Conservation (phyloP, 2,329 filamentous ascomycete species). For the Colletotrichum costaricense region DNA sequence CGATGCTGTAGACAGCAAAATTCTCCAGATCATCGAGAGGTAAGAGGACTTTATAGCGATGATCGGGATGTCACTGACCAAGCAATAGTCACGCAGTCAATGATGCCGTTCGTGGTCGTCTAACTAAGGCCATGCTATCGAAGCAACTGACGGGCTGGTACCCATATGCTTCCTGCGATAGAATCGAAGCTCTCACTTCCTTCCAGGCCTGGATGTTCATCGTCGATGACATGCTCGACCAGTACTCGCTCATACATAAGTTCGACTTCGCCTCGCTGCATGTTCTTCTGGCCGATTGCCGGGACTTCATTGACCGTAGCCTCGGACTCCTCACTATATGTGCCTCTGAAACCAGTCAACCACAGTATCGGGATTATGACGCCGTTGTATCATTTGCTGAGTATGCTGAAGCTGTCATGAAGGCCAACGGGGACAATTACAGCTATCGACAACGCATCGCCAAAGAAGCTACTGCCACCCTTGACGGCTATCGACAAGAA, state of each 20-base stretch:
- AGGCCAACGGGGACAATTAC: background rate
- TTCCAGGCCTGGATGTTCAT: slow-evolving; percentile 31
- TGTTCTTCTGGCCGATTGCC: slow-evolving; percentile 20
- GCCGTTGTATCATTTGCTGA: slow-evolving; percentile 10
- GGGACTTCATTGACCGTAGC: slow-evolving; percentile 24
- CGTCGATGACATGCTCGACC: slow-evolving; percentile 27
- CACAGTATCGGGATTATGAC: slow-evolving; percentile 15
- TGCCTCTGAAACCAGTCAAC: background rate
- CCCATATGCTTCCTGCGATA: slow-evolving; percentile 16
- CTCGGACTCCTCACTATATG: background rate
- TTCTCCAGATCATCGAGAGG: slow-evolving; percentile 20
- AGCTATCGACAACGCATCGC: slow-evolving; percentile 10
- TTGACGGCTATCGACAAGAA: slow-evolving; percentile 14
- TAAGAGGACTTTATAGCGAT: background rate
- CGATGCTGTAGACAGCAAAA: slow-evolving; percentile 12
- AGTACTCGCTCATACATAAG: slow-evolving; percentile 4
- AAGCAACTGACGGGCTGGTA: slow-evolving; percentile 26
- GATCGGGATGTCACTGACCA: background rate
- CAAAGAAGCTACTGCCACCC: slow-evolving; percentile 2
- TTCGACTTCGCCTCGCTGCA: slow-evolving; percentile 12
- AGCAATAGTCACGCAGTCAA: slow-evolving; percentile 15
- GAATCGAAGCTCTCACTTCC: slow-evolving; percentile 23
- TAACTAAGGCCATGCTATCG: slow-evolving; percentile 31
- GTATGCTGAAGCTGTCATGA: background rate
- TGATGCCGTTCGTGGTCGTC: slow-evolving; percentile 18